These are phyloP conservation scores for Aspergillus incahuasiensis DNA, from an alignment of 495 filamentous ascomycete genomes.

Conservation along the genomic window DNA sequence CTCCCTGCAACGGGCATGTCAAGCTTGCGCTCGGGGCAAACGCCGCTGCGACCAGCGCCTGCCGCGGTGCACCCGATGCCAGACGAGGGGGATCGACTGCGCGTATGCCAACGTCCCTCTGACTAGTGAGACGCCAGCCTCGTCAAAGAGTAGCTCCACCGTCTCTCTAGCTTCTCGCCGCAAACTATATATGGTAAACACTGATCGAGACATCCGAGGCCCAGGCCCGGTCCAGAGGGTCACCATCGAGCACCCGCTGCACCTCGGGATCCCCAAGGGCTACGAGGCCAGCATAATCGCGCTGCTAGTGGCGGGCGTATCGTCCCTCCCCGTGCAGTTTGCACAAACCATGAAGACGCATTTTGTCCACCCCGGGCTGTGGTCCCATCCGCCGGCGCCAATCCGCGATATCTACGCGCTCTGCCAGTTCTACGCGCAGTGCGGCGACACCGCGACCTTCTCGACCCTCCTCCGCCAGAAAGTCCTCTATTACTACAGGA, in stretches of 20 bases:
- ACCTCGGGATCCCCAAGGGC: conserved; percentile 28
- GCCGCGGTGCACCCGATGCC: conserved; percentile 38
- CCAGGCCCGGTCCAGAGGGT: too few relatives aligned
- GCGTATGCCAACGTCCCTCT: conserved; percentile 31
- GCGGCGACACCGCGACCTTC: background rate
- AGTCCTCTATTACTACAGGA: background rate
- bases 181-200: too few relatives aligned
- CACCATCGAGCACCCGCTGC: conserved; percentile 2
- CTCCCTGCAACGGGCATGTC: conserved; percentile 33
- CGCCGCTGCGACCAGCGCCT: conserved; percentile 39
- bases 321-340: conserved; percentile 16
- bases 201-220: too few relatives aligned
- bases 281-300: conserved; percentile 18
- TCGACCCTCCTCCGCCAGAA: background rate
- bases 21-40: conserved; percentile 39
- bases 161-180: too few relatives aligned
- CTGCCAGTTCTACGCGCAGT: background rate
- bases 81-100: conserved; percentile 30
- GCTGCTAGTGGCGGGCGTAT: conserved; percentile 22
- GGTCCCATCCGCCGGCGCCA: conserved; percentile 5
- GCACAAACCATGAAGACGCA: conserved; percentile 20
- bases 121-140: background rate
- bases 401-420: background rate
- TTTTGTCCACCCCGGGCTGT: conserved; percentile 39
- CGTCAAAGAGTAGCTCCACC: background rate